Evolutionary conservation across 1,284 basidiomycete species (phyloP).

Genomic region (Sparassis latifolia): DNA sequence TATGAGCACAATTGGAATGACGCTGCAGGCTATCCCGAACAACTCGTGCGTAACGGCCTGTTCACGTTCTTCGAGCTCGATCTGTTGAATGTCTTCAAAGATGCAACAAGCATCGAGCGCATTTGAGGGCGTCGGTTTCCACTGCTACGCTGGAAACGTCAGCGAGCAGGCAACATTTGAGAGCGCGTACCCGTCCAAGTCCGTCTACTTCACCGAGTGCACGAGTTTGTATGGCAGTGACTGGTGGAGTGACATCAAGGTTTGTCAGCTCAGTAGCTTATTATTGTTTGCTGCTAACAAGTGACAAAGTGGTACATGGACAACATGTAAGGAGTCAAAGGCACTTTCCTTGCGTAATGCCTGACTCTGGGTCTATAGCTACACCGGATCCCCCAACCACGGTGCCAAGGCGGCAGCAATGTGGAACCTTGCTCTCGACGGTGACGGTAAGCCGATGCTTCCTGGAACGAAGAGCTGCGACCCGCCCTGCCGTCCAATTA

Average conservation of each 20-base stretch:
- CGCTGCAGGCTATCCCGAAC: slow-evolving; percentile 40
- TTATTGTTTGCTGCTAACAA: no score
- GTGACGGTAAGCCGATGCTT: slow-evolving; percentile 53
- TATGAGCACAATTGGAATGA: slow-evolving; percentile 48
- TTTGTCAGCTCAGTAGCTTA: slow-evolving; percentile 15
- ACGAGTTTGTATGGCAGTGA: slow-evolving; percentile 49
- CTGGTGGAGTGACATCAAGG: slow-evolving; percentile 77
- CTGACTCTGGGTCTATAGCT: slow-evolving; percentile 18
- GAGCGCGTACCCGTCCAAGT: slow-evolving; percentile 38
- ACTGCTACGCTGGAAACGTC: slow-evolving; percentile 41
- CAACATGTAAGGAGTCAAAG: slow-evolving; percentile 42
- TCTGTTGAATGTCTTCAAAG: slow-evolving; percentile 18
- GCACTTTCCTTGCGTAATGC: neutral
- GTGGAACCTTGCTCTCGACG: slow-evolving; percentile 69
- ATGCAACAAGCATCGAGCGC: slow-evolving; percentile 40
- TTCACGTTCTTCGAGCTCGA: no score
- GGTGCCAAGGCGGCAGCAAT: slow-evolving; percentile 50
- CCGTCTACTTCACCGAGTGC: slow-evolving; percentile 49
- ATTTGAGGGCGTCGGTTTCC: slow-evolving; percentile 44
- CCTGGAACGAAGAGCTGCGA: slow-evolving; percentile 60
- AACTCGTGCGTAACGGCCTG: slow-evolving; percentile 29
- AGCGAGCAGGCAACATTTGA: slow-evolving; percentile 38
- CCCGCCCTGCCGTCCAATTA: slow-evolving; percentile 58
- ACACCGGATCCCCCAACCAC: slow-evolving; percentile 39
- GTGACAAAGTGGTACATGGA: slow-evolving; percentile 62